These are phyloP conservation scores for Barbatosphaeria neglecta DNA, from an alignment of 495 filamentous ascomycete species.

Conservation along the genomic window DNA sequence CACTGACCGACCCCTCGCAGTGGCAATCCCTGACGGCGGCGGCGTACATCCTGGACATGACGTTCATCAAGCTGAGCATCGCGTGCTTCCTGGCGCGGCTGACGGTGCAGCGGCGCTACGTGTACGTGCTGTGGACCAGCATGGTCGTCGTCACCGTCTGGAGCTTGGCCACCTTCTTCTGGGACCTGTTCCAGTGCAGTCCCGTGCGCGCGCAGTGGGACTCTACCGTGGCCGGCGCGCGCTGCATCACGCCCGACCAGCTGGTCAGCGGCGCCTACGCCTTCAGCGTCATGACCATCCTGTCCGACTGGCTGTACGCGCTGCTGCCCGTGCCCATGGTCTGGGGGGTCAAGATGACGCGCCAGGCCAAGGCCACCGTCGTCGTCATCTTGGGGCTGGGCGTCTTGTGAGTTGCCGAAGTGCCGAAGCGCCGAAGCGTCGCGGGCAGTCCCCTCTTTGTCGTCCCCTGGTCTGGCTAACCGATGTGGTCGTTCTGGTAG, in stretches of 20 bases:
- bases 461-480: neutral
- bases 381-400: slow-evolving; percentile 24
- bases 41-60: slow-evolving; percentile 28
- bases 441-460: neutral
- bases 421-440: no score
- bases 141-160: slow-evolving; percentile 23
- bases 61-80: slow-evolving; percentile 33
- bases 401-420: slow-evolving; percentile 24
- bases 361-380: slow-evolving; percentile 24
- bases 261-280: slow-evolving; percentile 27
- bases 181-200: slow-evolving; percentile 27
- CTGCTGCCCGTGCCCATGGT: slow-evolving; percentile 31
- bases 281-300: slow-evolving; percentile 25
- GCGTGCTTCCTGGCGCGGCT: slow-evolving; percentile 30
- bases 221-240: slow-evolving; percentile 16
- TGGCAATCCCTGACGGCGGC: slow-evolving; percentile 27
- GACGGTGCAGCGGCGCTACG: slow-evolving; percentile 19
- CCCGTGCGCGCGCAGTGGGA: slow-evolving; percentile 28
- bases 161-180: slow-evolving; percentile 26
- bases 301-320: slow-evolving; percentile 31
- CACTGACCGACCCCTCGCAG: slow-evolving; percentile 5
- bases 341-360: slow-evolving; percentile 28
- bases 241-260: slow-evolving; percentile 19
- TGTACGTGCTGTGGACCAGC: slow-evolving; percentile 20
- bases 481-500: slow-evolving; percentile 1